Evolutionary conservation across 75 land plant species (phyloP), one percentile per base, ranked within the genome.

Genomic region (Gnetum montanum): DNA sequence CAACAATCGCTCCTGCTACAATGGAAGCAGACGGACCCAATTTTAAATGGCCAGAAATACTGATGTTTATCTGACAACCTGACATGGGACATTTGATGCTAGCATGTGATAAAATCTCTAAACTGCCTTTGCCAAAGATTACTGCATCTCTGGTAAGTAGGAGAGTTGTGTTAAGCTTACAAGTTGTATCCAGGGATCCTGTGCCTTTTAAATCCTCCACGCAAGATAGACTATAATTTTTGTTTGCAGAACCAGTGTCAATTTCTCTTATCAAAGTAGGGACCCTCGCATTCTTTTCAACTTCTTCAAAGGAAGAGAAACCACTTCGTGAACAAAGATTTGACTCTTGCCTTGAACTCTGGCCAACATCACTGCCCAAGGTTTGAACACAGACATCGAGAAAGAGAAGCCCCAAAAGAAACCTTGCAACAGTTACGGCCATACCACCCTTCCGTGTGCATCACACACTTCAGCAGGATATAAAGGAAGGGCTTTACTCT

Each of bases 181-280:
- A 93, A n/a, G 70, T 51, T 24, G 81, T 74, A 35, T 89, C 75
- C n/a, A 93, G 60, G 24, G 96, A 79, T 4, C 98, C 98, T 18
- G 66, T 24, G 10, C 98, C 98, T 31, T 54, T 54, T 40, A 93
- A 59, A 59, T 82, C 96, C 0, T 47, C 76, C 47, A 68, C 80
- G 57, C 97, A 92, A 2, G 83, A 78, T 24, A 29, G 6, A 52
- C 25, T 20, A 4, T 53, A 20, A 22, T 53, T n/a, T n/a, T n/a
- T n/a, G n/a, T n/a, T n/a, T n/a, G n/a, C n/a, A n/a, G n/a, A n/a
- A n/a, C n/a, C n/a, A n/a, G n/a, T n/a, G n/a, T n/a, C n/a, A n/a
- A n/a, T n/a, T n/a, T n/a, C n/a, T n/a, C n/a, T n/a, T n/a, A n/a
- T n/a, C n/a, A n/a, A n/a, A n/a, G n/a, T n/a, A n/a, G n/a, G n/a